Base-by-base conservation (phyloP, 1,139 yeast species). In the Arxiozyma slooffiae region DNA sequence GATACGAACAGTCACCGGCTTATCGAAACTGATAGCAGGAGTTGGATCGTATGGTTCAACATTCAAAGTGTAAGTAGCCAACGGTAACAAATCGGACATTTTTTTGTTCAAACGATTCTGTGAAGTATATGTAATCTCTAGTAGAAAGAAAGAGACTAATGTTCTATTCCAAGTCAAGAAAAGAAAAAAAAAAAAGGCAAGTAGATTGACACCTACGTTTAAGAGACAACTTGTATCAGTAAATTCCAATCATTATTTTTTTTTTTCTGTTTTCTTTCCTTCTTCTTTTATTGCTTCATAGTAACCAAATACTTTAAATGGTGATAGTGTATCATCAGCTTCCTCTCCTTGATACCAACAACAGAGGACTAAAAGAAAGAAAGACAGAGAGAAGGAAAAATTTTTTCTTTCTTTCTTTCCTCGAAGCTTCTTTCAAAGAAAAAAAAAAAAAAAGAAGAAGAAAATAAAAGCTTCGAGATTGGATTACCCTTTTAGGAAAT, bases 1-100 rank as follows among this genome's bases (percentile, higher is more conserved):
- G 65, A 92, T 70, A 71, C 95, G 85, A 60, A 92, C 80, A 57
- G 97, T 83, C 58, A 86, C 84, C 50, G 97, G 96, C 67, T 81
- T 82, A 55, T 85, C 95, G 52, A 82, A 85, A 59, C 83, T 85
- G 66, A 85, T 80, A 57, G 97, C 96, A 55, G 90, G 89, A 48
- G 81, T 81, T 59, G 96, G 95, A 60, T 78, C 73, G 67, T 85
- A 92, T 63, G 98, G 97, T 70, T 78, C 75, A 57, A 90, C 78
- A 60, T 86, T 88, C 71, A 88, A 76, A 73, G 84, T 84, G 73
- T 81, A 89, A 30, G 96, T 81, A 58, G 95, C 84, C 69, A 89
- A 75, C 57, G 97, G 97, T 60, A 85, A 72, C 69, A 87, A 69
- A 51, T 71, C 75, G 59, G 90, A 73, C 92, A 84, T 85, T 48